Evolutionary conservation across 805 yeast genomes (phyloP).

Genomic region (Clavispora asparagi): DNA sequence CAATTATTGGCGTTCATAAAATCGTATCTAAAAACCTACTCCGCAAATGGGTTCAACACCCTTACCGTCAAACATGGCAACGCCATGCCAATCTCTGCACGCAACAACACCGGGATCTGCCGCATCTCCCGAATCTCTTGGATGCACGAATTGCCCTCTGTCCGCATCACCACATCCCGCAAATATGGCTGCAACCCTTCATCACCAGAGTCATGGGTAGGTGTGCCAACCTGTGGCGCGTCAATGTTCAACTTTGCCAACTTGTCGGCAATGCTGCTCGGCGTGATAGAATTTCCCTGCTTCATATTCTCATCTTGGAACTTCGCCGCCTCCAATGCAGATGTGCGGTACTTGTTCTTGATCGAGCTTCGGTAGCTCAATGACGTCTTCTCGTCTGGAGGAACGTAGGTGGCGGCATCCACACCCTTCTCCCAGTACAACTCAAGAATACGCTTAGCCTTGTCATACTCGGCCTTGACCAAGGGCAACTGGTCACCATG

Average conservation of each 20-base stretch:
- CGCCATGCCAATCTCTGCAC: conserved; percentile 94
- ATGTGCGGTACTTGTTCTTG: conserved; percentile 70
- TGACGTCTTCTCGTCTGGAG: conserved; percentile 81
- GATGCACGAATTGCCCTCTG: conserved; percentile 55
- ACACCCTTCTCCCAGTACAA: conserved; percentile 90
- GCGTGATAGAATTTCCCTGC: conserved; percentile 22
- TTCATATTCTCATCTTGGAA: conserved; percentile 38
- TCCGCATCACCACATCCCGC: conserved; percentile 49
- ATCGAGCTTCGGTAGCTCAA: conserved; percentile 73
- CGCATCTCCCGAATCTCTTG: conserved; percentile 79
- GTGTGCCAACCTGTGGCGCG: conserved; percentile 39
- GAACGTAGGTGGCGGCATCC: conserved; percentile 86
- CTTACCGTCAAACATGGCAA: conserved; percentile 92
- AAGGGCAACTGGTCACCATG: conserved; percentile 97
- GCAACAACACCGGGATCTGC: conserved; percentile 75
- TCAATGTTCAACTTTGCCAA: conserved; percentile 46
- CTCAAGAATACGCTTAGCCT: conserved; percentile 60
- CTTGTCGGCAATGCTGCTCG: conserved; percentile 44
- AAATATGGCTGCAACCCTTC: conserved; percentile 54
- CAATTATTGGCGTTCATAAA: neutral
- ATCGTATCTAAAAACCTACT: neutral
- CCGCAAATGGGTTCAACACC: conserved; percentile 77
- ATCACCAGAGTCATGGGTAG: conserved; percentile 15
- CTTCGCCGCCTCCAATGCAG: conserved; percentile 67
- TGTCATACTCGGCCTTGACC: conserved; percentile 87